Evolutionary conservation across 2,329 filamentous ascomycete species (phyloP).

Genomic region (Colletotrichum chlorophyti): DNA sequence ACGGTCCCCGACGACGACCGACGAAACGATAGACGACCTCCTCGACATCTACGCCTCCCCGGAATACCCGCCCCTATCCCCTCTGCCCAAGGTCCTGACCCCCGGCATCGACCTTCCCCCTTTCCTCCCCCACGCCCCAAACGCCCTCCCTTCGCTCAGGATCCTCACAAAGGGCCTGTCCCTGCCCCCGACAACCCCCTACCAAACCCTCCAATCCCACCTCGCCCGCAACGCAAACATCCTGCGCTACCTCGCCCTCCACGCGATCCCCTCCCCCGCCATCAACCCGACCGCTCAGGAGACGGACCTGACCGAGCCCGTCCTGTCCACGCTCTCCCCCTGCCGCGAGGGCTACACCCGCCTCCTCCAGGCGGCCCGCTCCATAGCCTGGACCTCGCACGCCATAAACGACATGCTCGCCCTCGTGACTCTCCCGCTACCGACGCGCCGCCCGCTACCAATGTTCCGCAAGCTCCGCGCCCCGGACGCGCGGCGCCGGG

Average conservation of each 20-base stretch:
- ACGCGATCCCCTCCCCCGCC: slow-evolving; percentile 8
- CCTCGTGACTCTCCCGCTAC: slow-evolving; percentile 1
- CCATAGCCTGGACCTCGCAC: slow-evolving; percentile 11
- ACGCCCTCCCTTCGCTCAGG: not conserved
- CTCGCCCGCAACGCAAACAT: slow-evolving; percentile 32
- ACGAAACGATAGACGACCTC: not conserved
- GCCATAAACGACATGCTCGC: slow-evolving; percentile 13
- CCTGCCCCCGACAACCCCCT: slow-evolving; percentile 10
- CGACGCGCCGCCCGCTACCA: not conserved
- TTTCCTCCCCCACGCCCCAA: slow-evolving; percentile 1
- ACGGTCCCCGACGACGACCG: not conserved
- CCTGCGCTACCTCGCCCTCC: slow-evolving; percentile 31
- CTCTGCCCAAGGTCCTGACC: not conserved
- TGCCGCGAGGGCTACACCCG: not conserved
- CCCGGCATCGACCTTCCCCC: slow-evolving; percentile 3
- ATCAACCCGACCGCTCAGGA: not conserved
- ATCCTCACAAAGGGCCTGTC: slow-evolving; percentile 23
- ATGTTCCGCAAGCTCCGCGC: slow-evolving; percentile 16
- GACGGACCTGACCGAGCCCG: slow-evolving; percentile 8
- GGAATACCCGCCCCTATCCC: not conserved
- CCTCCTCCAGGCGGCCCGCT: slow-evolving; percentile 17
- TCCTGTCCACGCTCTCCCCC: not conserved
- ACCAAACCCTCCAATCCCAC: slow-evolving; percentile 18
- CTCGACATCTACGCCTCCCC: not conserved
- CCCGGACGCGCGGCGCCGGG: not conserved